Evolutionary conservation across 1,139 yeast genomes (phyloP), one percentile per base, ranked within the genome.

Genomic region (Taphrina betulina): DNA sequence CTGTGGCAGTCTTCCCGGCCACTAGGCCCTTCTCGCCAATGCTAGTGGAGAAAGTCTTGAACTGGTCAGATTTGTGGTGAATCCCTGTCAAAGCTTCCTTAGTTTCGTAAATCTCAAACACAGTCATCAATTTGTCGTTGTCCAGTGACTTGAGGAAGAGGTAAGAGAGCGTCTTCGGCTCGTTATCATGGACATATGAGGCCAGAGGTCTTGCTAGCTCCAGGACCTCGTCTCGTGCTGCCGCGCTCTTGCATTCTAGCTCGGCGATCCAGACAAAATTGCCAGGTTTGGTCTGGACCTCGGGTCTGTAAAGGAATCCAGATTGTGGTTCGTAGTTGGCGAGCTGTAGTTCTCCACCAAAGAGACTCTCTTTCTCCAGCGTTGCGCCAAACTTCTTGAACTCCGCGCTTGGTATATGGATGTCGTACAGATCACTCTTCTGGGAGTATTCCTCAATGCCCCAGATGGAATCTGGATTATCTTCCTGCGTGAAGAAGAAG

Each of bases 81-180:
- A 36, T 35, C n/a, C 42, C 56, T 3, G 38, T 40, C 36, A 52
- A 37, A 17, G 56, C 56, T 12, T 23, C 40, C 24, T 28, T 35
- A 20, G 26, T 23, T 33, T 52, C 50, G 31, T 52, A 52, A 12
- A 42, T 43, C 37, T 52, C 56, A 41, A 52, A 52, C 36, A 52
- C 50, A 20, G 29, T 23, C 37, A 52, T 22, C 37, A 35, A 42
- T 22, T 17, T 35, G 35, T 52, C 56, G 43, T 52, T 29, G n/a
- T 52, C 37, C 42, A 35, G 36, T 16, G 44, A 43, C 22, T 34
- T 42, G 29, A 52, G 37, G 50, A 52, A 42, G 43, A 52, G 56
- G 37, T 52, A 52, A 8, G 56, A 42, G 22, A 19, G 16, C 26
- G 56, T 52, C 35, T 31, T 24, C 17, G 50, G 36, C 24, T 52